A percentile compares a stretch with the other conserved stretches of the same genome.
These are phyloP conservation scores for Exophiala calicioides DNA, from an alignment of 2,329 filamentous ascomycete genomes.

Conservation along the genomic window DNA sequence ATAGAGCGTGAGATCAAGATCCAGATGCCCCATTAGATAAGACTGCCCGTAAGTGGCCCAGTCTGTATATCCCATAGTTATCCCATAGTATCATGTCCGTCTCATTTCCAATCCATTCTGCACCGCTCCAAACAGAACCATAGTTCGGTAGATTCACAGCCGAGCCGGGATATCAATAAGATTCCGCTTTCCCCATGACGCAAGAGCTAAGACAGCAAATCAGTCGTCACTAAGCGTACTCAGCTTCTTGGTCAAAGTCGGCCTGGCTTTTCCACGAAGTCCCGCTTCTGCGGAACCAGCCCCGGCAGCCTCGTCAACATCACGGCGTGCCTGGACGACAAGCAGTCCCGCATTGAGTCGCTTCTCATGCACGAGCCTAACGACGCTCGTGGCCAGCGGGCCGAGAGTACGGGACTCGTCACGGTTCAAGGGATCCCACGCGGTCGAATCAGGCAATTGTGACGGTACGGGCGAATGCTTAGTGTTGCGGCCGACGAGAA, in stretches of 20 bases:
- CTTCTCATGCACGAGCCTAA: constrained; percentile 54
- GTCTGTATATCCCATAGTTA: no score
- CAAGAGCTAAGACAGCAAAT: no score
- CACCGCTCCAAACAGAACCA: no score
- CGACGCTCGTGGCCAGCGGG: constrained; percentile 64
- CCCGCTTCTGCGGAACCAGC: background rate
- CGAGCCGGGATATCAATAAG: no score
- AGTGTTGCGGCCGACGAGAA: constrained; percentile 16
- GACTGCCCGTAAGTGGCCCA: no score
- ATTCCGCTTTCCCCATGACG: no score
- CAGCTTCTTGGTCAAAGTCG: constrained; percentile 11
- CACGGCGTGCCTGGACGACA: constrained; percentile 64
- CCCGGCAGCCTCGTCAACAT: constrained; percentile 9
- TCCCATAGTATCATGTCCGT: no score
- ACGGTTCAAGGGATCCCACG: constrained; percentile 1
- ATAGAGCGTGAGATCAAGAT: no score
- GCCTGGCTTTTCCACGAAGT: constrained; percentile 3
- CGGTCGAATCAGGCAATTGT: constrained; percentile 1
- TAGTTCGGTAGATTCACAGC: no score
- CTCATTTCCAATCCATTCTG: no score
- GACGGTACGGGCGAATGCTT: constrained; percentile 3
- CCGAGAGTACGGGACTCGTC: constrained; percentile 37
- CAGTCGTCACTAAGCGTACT: constrained; percentile 15
- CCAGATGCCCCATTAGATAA: no score
- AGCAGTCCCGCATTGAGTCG: constrained; percentile 68